These are phyloP conservation scores for Blastomyces emzantsi DNA, from an alignment of 2,329 filamentous ascomycete genomes.

Conservation along the genomic window DNA sequence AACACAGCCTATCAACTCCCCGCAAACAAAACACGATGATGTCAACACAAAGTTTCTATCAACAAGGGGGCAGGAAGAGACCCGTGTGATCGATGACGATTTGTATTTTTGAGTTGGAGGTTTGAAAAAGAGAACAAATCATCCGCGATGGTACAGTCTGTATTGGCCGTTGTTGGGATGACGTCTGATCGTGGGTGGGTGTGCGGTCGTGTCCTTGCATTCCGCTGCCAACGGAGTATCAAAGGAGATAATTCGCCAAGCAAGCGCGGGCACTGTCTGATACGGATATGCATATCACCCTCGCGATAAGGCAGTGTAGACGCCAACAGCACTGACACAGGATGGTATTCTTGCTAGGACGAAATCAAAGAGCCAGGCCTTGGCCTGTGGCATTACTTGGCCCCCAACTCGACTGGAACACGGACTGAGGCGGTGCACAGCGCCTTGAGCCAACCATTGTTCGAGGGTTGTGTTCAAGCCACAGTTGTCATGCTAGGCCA, in stretches of 20 bases:
- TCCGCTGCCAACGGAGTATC: too few species aligned
- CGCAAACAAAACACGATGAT: not conserved
- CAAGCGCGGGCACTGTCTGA: not conserved
- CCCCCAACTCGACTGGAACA: not conserved
- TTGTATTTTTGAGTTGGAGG: too few species aligned
- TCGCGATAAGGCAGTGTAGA: not conserved
- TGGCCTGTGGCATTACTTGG: not conserved
- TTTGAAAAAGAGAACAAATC: not conserved
- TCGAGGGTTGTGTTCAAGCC: not conserved
- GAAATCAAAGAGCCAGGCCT: not conserved
- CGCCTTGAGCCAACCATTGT: not conserved
- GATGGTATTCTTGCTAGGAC: too few species aligned
- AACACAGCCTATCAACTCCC: not conserved
- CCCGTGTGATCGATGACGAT: not conserved
- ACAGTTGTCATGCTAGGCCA: not conserved
- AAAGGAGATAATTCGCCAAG: not conserved
- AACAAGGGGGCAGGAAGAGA: not conserved
- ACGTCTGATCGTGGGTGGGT: not conserved
- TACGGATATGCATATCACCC: not conserved
- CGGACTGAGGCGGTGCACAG: slow-evolving; percentile 6
- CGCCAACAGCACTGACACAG: too few species aligned
- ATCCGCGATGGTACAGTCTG: not conserved
- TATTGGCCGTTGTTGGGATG: not conserved
- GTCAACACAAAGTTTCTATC: not conserved
- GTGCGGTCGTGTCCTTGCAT: not conserved